Evolutionary conservation across 75 land plant genomes (phyloP).

Genomic region (Cunninghamia lanceolata): DNA sequence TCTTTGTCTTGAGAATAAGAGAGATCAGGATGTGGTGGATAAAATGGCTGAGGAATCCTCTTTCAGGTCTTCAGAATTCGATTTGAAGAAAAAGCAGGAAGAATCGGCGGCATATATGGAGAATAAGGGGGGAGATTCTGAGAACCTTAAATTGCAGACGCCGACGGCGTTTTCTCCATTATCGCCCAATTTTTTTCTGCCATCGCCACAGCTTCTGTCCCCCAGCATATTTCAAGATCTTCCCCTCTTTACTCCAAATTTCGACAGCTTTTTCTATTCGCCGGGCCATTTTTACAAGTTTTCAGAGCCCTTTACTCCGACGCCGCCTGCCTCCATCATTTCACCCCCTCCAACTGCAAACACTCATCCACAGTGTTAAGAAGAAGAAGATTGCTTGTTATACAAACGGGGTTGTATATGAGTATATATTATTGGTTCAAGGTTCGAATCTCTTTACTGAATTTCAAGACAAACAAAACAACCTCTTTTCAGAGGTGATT

Average conservation of each 20-base stretch:
- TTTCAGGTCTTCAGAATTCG: background rate
- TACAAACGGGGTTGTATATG: background rate
- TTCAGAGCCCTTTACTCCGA: background rate
- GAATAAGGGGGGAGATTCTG: background rate
- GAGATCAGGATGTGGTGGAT: background rate
- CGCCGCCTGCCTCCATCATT: background rate
- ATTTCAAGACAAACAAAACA: too few species aligned
- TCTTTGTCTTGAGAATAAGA: background rate
- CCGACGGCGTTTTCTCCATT: background rate
- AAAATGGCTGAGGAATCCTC: background rate
- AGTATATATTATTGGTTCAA: background rate
- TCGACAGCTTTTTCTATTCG: background rate
- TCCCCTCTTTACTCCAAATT: constrained; percentile 9
- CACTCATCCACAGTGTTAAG: background rate
- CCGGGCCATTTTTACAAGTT: constrained; percentile 1
- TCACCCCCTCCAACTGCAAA: background rate
- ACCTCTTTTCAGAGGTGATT: background rate
- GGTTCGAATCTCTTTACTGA: background rate
- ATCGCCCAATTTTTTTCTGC: background rate
- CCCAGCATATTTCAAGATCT: constrained; percentile 9
- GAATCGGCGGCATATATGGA: background rate
- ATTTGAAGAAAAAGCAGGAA: background rate
- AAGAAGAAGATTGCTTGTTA: background rate
- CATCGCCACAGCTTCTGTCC: background rate
- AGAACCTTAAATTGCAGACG: background rate